Evolutionary conservation across 2,329 filamentous ascomycete species (phyloP), one percentile per base, ranked within the genome.

Genomic region (Blumeriella jaapii): DNA sequence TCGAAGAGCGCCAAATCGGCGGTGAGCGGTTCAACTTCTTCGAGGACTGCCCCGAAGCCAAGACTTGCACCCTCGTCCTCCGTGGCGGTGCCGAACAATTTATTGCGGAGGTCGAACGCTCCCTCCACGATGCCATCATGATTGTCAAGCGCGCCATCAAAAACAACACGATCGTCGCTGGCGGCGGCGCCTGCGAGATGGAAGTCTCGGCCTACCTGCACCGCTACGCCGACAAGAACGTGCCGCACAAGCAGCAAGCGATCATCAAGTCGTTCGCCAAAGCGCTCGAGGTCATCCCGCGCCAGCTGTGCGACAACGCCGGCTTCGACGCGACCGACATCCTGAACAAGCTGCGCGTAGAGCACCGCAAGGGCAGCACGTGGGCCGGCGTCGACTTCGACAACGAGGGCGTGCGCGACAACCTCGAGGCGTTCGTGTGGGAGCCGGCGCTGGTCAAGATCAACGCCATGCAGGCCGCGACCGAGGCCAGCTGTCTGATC

Each of bases 1-100:
- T 98, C 51, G 87, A 98, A 50, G 91, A 98, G 71, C 78, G 84
- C 53, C 91, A 98, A 63, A 94, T 98, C 47, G 91, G 91, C 57
- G 83, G 86, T 41, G 91, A 98, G 65, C 82, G 91, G 32, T 96
- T 89, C 75, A 98, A 98, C 68, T 82, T 98, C 65, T 98, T 98
- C 60, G 84, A 93, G 61, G 83, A 89, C 54, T 98, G 91, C 67
- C 84, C 89, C 18, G 79, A 78, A 55, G 89, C 91, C 47, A 94
- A 93, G 72, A 96, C 91, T 1, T 98, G 91, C 70, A 98, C 91
- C 7, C 69, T 98, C 13, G 78, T 98, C 25, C 78, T 98, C 45
- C 83, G 91, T 56, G 91, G 91, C 55, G 91, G 91, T 47, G 91
- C 91, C 22, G 91, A 98, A 67, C 91, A 98, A 61, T 98, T 98